These are phyloP conservation scores for Gynandropsis gynandra DNA, from an alignment of 345 rosid genomes.

Conservation along the genomic window DNA sequence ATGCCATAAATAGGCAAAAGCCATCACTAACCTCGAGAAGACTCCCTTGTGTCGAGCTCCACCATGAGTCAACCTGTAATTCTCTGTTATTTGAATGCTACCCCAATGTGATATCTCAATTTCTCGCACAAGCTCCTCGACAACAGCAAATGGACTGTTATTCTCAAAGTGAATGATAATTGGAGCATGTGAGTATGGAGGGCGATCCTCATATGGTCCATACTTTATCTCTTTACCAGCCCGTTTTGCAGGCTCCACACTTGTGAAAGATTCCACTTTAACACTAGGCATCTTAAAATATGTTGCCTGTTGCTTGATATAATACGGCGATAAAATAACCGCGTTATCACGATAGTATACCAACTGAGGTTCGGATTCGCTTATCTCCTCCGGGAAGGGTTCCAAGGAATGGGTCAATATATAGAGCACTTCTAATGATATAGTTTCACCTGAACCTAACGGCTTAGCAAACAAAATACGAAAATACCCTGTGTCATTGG, in stretches of 20 bases:
- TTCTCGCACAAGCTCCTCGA: slow-evolving; percentile 92
- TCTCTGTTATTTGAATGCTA: slow-evolving; percentile 81
- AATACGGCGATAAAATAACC: slow-evolving; percentile 65
- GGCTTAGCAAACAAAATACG: slow-evolving; percentile 46
- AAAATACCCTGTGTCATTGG: slow-evolving; percentile 62
- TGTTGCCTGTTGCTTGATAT: slow-evolving; percentile 65
- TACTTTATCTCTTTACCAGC: slow-evolving; percentile 75
- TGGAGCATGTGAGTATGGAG: slow-evolving; percentile 72
- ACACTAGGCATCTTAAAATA: slow-evolving; percentile 73
- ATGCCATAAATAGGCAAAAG: neutral
- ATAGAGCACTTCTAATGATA: slow-evolving; percentile 77
- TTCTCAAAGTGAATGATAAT: slow-evolving; percentile 81
- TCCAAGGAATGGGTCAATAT: slow-evolving; percentile 72
- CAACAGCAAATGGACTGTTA: slow-evolving; percentile 93
- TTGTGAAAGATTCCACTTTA: slow-evolving; percentile 85
- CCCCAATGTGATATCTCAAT: slow-evolving; percentile 99
- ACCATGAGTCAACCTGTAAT: slow-evolving; percentile 72
- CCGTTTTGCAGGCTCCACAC: slow-evolving; percentile 66
- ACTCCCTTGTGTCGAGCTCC: slow-evolving; percentile 97
- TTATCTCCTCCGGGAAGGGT: slow-evolving; percentile 87
- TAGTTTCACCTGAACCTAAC: slow-evolving; percentile 51
- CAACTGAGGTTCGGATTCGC: slow-evolving; percentile 90
- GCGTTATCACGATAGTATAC: slow-evolving; percentile 84
- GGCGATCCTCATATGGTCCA: slow-evolving; percentile 78
- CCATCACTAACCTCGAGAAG: slow-evolving; percentile 65